These are phyloP conservation scores for Moricandia arvensis DNA, from an alignment of 345 rosid species.

Conservation along the genomic window DNA sequence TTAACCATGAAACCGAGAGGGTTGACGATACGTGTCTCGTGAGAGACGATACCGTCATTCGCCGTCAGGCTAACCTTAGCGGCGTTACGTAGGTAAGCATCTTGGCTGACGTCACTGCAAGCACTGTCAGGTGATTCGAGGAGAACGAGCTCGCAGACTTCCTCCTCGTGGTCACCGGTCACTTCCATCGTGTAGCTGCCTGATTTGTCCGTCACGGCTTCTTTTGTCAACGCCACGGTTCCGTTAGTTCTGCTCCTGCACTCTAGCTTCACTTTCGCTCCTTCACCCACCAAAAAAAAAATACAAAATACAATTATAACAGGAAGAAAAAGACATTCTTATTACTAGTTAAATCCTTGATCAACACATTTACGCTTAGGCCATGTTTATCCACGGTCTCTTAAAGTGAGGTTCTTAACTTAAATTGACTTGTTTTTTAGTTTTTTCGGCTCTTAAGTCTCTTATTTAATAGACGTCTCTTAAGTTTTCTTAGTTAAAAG, in stretches of 20 bases:
- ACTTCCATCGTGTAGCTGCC: neutral
- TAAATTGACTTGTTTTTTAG: too few relatives aligned
- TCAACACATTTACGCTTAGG: too few relatives aligned
- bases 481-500: too few relatives aligned
- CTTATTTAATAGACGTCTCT: too few relatives aligned
- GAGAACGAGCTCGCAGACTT: neutral
- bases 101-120: neutral
- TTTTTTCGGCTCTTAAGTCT: too few relatives aligned
- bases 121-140: neutral
- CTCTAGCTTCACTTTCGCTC: neutral
- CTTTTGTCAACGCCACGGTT: neutral
- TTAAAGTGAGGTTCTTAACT: too few relatives aligned
- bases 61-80: neutral
- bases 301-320: neutral
- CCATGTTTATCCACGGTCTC: too few relatives aligned
- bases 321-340: neutral
- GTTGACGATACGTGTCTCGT: neutral
- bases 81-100: neutral
- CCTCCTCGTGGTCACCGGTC: neutral
- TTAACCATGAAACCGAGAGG: neutral
- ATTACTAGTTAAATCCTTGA: neutral
- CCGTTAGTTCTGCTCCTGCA: neutral
- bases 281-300: neutral
- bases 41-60: neutral
- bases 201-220: neutral